phyloP scores from a whole-genome alignment of 441 rosid genomes.

The Arabidopsis lyrata region DNA sequence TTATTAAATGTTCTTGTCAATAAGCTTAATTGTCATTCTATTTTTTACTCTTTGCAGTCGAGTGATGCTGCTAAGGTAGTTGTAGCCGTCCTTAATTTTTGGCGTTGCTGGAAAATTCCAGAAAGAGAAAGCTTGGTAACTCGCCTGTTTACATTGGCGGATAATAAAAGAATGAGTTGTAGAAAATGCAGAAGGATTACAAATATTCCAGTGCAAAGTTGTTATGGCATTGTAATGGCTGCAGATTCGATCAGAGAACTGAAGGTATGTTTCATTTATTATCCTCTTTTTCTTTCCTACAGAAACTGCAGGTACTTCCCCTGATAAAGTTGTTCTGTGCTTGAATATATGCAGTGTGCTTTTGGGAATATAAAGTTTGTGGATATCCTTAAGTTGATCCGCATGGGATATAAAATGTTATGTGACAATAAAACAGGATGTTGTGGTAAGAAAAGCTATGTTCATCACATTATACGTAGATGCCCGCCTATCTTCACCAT shows the following conservation, averaged over 20 bases:
- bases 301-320: conserved; percentile 13
- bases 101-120: conserved; percentile 29
- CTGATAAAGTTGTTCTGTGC: neutral
- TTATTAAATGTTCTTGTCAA: neutral
- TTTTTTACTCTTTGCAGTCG: conserved; percentile 20
- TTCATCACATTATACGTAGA: conserved; percentile 25
- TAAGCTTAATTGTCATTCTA: neutral
- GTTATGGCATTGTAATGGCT: conserved; percentile 27
- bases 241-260: conserved; percentile 34
- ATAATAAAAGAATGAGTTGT: conserved; percentile 33
- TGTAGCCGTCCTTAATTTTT: conserved; percentile 30
- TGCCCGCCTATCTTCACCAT: conserved; percentile 29
- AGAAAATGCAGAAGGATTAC: conserved; percentile 21
- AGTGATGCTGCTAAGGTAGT: conserved; percentile 35
- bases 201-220: conserved; percentile 21
- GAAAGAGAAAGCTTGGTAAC: conserved; percentile 32
- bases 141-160: conserved; percentile 24
- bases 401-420: conserved; percentile 14
- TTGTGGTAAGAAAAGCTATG: conserved; percentile 33
- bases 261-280: conserved; percentile 26
- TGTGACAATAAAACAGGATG: conserved; percentile 40
- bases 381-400: conserved; percentile 22
- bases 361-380: conserved; percentile 37
- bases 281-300: neutral
- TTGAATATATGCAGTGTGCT: conserved; percentile 28